Conservation (phyloP, 441 rosid genomes). For the Eruca vesicaria region DNA sequence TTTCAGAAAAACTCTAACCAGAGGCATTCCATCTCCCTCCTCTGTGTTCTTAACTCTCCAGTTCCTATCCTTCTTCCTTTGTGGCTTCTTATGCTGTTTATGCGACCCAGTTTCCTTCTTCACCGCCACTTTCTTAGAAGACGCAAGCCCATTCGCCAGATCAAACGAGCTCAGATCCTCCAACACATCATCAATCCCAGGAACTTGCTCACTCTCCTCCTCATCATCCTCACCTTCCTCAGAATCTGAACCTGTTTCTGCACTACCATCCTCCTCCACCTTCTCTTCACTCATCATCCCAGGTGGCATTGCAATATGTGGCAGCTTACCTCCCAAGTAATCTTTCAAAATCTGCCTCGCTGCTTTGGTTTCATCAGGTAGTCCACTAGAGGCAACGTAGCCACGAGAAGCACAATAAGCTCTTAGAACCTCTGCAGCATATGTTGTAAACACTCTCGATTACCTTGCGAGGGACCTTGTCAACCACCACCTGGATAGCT, state of each 20-base stretch:
- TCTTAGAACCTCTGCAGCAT: conserved; percentile 67
- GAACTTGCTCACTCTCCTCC: conserved; percentile 31
- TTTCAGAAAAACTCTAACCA: conserved; percentile 60
- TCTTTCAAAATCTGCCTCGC: conserved; percentile 85
- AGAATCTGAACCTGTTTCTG: conserved; percentile 40
- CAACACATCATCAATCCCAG: conserved; percentile 51
- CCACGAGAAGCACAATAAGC: conserved; percentile 89
- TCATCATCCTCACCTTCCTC: conserved; percentile 36
- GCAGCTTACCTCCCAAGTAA: conserved; percentile 82
- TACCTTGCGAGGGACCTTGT: conserved; percentile 63
- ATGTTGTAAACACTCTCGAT: conserved; percentile 77
- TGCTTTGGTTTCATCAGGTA: conserved; percentile 93
- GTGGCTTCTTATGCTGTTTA: conserved; percentile 89
- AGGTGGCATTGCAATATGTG: conserved; percentile 76
- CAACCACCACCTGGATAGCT: conserved; percentile 85
- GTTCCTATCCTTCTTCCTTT: conserved; percentile 74
- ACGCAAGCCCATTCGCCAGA: conserved; percentile 58
- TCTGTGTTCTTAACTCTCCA: conserved; percentile 65
- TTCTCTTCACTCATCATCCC: conserved; percentile 29
- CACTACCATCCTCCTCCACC: not conserved
- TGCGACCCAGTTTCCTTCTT: conserved; percentile 55
- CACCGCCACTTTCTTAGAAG: conserved; percentile 38
- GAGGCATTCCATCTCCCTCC: conserved; percentile 72
- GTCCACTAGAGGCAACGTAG: conserved; percentile 86
- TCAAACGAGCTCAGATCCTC: conserved; percentile 80